Percentiles rank a stretch among this genome's conserved stretches.
phyloP scores from a whole-genome alignment of 2,329 filamentous ascomycete genomes.

The Fusarium staphyleae region DNA sequence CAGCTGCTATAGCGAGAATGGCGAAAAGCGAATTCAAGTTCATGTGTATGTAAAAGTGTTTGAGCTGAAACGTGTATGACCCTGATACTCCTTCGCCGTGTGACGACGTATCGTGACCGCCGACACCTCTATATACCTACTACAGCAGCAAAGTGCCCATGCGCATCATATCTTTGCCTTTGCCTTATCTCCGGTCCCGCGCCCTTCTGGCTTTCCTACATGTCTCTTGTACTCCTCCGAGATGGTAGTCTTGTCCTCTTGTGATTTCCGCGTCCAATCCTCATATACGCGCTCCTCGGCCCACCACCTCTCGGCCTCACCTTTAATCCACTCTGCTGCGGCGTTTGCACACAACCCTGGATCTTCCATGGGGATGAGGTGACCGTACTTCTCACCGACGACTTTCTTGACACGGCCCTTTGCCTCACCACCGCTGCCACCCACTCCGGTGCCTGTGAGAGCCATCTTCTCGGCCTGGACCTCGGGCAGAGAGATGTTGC shows the following conservation, averaged over 20 bases:
- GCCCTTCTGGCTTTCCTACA: constrained; percentile 46
- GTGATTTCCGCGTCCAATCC: constrained; percentile 59
- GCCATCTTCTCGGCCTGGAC: constrained; percentile 65
- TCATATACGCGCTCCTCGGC: constrained; percentile 63
- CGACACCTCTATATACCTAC: no score
- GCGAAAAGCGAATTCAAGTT: no score
- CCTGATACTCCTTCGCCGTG: no score
- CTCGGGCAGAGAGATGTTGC: constrained; percentile 60
- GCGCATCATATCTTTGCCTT: constrained; percentile 43
- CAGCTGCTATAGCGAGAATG: no score
- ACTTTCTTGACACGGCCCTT: constrained; percentile 73
- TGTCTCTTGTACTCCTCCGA: constrained; percentile 62
- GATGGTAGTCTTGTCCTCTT: constrained; percentile 60
- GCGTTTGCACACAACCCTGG: constrained; percentile 70
- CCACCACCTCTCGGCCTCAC: constrained; percentile 65
- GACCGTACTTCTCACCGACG: constrained; percentile 70
- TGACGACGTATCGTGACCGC: no score
- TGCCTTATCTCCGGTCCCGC: constrained; percentile 18
- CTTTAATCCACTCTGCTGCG: constrained; percentile 62
- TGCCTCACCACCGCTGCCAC: constrained; percentile 70
- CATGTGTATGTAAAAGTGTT: no score
- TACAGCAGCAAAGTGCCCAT: not conserved
- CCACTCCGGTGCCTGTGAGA: constrained; percentile 68
- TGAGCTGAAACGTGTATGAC: no score
- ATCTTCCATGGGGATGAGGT: constrained; percentile 85